Evolutionary conservation across 805 yeast genomes (phyloP), one percentile per base, ranked within the genome.

Genomic region (Metschnikowia proteae): DNA sequence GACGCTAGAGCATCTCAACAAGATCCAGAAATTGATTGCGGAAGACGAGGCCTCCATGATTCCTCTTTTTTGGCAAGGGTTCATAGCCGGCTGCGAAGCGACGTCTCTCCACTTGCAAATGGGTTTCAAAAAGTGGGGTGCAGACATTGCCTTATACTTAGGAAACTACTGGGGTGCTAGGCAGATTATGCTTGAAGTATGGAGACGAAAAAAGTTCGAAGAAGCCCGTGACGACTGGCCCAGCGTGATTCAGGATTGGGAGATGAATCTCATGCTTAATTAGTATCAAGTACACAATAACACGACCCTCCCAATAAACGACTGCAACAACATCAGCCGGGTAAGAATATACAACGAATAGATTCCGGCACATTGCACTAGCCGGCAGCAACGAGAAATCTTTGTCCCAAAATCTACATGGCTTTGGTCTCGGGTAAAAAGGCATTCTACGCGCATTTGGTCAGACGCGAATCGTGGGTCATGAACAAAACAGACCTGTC

Each of bases 161-260:
- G 95, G 96, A 0, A 82, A 91, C 30, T 88, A 88, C 61, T 86
- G 90, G 88, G 90, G 89, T 10, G 90, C 92, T 0, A 70, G 92
- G 48, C 90, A 85, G 60, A 86, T 88, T 44, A 84, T 88, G 86
- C 71, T 82, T 50, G 96, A 88, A 62, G 92, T 88, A 7, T 87
- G 95, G 94, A 67, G 89, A 51, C 71, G 96, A 38, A 80, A 88
- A 57, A 73, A 80, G 44, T 76, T 75, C 55, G 78, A 79, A 33
- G 84, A 79, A 49, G 69, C 71, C 26, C 71, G 79, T 47, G 86
- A 80, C 55, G 81, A 81, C 56, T 88, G 96, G 96, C 81, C 83
- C 48, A 80, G 85, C 47, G 91, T 88, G 13, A 78, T 86, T 41
- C 76, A 78, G 40, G 95, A 88, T 51, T 86, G 95, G 95, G 88